These are phyloP conservation scores for Aspergillus chevalieri DNA, from an alignment of 2,329 filamentous ascomycete genomes.

Conservation along the genomic window DNA sequence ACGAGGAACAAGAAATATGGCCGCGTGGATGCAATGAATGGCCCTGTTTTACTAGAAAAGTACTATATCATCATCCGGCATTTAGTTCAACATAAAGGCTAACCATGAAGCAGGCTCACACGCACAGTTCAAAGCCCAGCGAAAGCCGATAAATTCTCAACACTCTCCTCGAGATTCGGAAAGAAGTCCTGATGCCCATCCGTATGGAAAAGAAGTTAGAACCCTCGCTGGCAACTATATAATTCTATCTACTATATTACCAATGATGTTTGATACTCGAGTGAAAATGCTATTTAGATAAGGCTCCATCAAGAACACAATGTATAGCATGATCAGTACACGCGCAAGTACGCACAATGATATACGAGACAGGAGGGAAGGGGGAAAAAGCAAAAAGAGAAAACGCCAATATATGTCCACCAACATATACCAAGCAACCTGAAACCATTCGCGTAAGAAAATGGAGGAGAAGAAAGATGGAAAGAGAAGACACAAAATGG, in stretches of 20 bases:
- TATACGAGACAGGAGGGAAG: too few species aligned
- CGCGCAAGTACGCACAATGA: too few species aligned
- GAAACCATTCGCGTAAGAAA: neutral
- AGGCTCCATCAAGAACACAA: too few species aligned
- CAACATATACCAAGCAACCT: too few species aligned
- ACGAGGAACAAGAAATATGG: constrained; percentile 90
- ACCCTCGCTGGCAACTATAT: too few species aligned
- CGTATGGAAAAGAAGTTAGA: too few species aligned
- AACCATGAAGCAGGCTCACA: constrained; percentile 50
- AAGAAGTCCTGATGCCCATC: constrained; percentile 41
- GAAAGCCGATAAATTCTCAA: constrained; percentile 60
- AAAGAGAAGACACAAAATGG: constrained; percentile 3
- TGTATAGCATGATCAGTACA: too few species aligned
- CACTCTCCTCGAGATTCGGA: constrained; percentile 70
- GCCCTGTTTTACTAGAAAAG: constrained; percentile 88
- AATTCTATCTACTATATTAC: too few species aligned
- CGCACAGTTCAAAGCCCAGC: constrained; percentile 54
- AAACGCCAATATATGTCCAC: too few species aligned
- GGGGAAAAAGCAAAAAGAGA: too few species aligned
- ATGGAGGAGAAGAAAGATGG: constrained; percentile 1
- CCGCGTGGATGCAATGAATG: constrained; percentile 84
- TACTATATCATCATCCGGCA: constrained; percentile 32
- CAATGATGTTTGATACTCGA: too few species aligned
- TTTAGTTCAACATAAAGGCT: constrained; percentile 7
- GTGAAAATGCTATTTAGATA: too few species aligned